Conservation (phyloP, 139 green algal genomes). For the Chlorokybus atmophyticus region DNA sequence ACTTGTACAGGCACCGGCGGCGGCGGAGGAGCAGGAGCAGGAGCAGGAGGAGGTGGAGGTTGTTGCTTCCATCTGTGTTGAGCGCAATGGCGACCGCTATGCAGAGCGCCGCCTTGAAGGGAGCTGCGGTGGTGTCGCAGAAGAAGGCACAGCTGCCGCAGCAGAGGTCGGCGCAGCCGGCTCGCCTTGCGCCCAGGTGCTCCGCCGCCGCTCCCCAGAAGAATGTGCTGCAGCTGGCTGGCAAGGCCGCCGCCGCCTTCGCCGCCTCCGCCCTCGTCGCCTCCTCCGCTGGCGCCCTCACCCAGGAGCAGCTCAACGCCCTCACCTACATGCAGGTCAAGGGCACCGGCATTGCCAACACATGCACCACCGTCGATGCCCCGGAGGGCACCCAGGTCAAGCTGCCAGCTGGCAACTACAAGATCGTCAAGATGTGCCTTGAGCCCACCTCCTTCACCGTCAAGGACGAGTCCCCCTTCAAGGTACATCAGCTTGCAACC, state of each 20-base stretch:
- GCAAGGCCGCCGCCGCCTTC: conserved; percentile 20
- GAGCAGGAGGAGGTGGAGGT: too few relatives aligned
- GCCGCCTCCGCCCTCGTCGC: conserved; percentile 17
- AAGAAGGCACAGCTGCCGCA: too few relatives aligned
- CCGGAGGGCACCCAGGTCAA: conserved; percentile 74
- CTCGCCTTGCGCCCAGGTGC: too few relatives aligned
- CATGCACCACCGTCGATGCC: conserved; percentile 79
- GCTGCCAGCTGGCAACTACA: conserved; percentile 59
- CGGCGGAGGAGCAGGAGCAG: too few relatives aligned
- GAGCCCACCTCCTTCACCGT: conserved; percentile 79
- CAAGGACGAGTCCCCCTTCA: conserved; percentile 37
- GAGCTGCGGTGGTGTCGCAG: too few relatives aligned
- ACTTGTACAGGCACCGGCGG: too few relatives aligned
- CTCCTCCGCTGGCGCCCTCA: conserved; percentile 59
- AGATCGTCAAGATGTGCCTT: conserved; percentile 90
- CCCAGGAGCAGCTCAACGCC: conserved; percentile 86
- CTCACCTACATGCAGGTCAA: conserved; percentile 98
- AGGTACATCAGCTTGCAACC: not conserved
- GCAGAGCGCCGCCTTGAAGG: too few relatives aligned
- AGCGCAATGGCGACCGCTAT: too few relatives aligned
- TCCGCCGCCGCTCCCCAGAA: too few relatives aligned
- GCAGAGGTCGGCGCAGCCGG: too few relatives aligned
- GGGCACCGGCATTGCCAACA: conserved; percentile 94
- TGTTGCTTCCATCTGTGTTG: too few relatives aligned
- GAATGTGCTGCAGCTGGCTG: conserved; percentile 14